These are phyloP conservation scores for Gleditsia sinensis DNA, from an alignment of 306 rosid genomes.

Conservation along the genomic window DNA sequence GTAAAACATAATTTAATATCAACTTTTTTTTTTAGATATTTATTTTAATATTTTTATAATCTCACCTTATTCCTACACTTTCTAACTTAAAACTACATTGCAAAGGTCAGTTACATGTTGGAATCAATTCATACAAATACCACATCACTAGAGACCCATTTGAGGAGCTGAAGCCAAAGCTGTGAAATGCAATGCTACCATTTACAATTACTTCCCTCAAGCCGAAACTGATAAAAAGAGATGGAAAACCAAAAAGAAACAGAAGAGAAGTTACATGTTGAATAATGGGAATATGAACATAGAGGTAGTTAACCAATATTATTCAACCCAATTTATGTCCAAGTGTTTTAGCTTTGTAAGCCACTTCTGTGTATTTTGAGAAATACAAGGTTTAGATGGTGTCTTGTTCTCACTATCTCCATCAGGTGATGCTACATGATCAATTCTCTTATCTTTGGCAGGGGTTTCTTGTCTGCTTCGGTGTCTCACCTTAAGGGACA, in stretches of 20 bases:
- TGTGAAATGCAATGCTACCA: background rate
- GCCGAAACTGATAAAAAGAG: conserved; percentile 4
- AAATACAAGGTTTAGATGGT: conserved; percentile 52
- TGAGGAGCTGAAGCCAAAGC: background rate
- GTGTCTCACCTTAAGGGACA: conserved; percentile 73
- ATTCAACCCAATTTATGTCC: conserved; percentile 83
- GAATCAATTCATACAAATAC: background rate
- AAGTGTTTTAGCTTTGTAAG: conserved; percentile 63
- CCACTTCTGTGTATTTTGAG: conserved; percentile 84
- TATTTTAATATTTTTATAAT: no score
- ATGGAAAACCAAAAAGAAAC: background rate
- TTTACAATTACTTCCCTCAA: conserved; percentile 8
- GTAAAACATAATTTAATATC: no score
- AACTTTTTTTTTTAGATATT: background rate
- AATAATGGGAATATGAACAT: conserved; percentile 1
- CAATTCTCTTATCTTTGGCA: conserved; percentile 58
- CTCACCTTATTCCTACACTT: no score
- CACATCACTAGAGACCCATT: background rate
- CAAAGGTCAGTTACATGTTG: background rate
- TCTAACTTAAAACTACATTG: background rate
- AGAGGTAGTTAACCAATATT: conserved; percentile 15
- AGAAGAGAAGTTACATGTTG: background rate
- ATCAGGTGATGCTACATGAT: conserved; percentile 33
- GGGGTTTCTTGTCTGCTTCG: conserved; percentile 54
- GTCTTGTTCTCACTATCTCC: conserved; percentile 46